Evolutionary conservation across 2,329 filamentous ascomycete genomes (phyloP), one percentile per base, ranked within the genome.

Genomic region (Pseudovirgaria hyperparasitica): DNA sequence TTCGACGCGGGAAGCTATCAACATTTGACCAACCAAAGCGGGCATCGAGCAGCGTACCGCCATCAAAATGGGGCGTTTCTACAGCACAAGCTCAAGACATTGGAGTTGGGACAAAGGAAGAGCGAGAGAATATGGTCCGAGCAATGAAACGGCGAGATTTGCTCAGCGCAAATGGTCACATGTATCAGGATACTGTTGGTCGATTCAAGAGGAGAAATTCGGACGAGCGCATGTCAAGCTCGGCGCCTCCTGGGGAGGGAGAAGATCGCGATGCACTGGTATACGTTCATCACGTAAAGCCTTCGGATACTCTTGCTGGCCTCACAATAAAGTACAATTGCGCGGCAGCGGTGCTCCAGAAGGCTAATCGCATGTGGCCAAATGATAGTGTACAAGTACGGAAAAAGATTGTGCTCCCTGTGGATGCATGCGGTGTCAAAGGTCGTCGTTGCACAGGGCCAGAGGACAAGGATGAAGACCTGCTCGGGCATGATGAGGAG

Each of bases 331-430:
- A 77, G 42, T 98, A 92, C 54, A 78, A 82, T 42, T 96, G 87
- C 50, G 72, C 81, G 36, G 75, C 85, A 30, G 78, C 86, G 25
- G 69, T 79, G 2, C 76, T 98, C 38, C 70, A 82, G 32, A 90
- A 82, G 49, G 76, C 84, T 20, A 98, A 98, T 50, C 74, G 90
- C 8, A 74, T 98, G 45, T 98, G 90, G 90, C 82, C 85, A 5
- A 82, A 85, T 37, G 90, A 96, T 48, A 84, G 74, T 36, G 78
- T 96, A 19, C 87, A 94, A 50, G 72, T 76, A 25, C 75, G 86
- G 32, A 82, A 82, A 43, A 76, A 72, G 37, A 67, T 98, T 10
- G 67, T 86, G 6, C 60, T 98, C 27, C 90, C 90, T 0, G 82
- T 96, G 4, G 86, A 93, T 50, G 79, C 82, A 21, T 96, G 87